Evolutionary conservation across 306 rosid species (phyloP).

Genomic region (Ochetophila trinervis): DNA sequence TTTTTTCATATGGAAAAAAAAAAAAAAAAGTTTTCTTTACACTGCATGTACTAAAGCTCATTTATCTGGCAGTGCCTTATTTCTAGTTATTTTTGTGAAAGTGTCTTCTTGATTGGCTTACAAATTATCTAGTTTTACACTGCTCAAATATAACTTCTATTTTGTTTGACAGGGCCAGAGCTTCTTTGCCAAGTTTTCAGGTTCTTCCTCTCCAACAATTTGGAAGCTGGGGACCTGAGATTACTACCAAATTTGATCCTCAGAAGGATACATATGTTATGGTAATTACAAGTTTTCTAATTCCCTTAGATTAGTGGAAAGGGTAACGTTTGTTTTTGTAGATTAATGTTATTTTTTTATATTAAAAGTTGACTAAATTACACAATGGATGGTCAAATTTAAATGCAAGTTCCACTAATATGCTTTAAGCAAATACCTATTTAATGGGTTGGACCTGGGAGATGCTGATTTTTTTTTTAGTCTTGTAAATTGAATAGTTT

Average conservation of each 20-base stretch:
- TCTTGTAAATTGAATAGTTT: background rate
- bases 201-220: slow-evolving; percentile 87
- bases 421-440: background rate
- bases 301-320: background rate
- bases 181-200: slow-evolving; percentile 78
- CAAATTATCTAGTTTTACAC: background rate
- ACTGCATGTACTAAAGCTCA: background rate
- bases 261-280: slow-evolving; percentile 76
- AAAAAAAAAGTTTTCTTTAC: too few species aligned
- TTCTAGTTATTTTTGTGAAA: background rate
- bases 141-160: slow-evolving; percentile 13
- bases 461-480: background rate
- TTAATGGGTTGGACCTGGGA: background rate
- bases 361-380: background rate
- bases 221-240: slow-evolving; percentile 92
- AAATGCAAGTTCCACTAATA: background rate
- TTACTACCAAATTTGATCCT: slow-evolving; percentile 61
- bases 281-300: slow-evolving; percentile 39
- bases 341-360: background rate
- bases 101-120: background rate
- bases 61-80: background rate
- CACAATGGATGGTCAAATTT: background rate
- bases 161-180: slow-evolving; percentile 59
- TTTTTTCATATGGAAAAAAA: background rate
- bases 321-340: background rate